Evolutionary conservation across 352 stramenopile species (phyloP), one percentile per base, ranked within the genome.

Genomic region (Globisporangium spinosum): DNA sequence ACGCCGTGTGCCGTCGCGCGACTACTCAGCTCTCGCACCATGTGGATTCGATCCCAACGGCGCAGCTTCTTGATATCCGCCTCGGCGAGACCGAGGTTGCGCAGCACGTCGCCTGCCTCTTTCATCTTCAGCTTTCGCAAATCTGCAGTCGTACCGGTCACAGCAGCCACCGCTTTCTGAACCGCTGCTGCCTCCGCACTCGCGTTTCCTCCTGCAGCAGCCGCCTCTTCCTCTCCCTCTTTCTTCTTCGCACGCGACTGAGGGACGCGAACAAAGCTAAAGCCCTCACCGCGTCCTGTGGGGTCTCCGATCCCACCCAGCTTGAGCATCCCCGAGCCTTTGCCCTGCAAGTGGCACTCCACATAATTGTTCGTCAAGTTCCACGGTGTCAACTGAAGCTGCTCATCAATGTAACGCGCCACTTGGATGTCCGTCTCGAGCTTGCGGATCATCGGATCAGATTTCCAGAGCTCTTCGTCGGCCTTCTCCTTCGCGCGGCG

Each of bases 91-190:
- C 85, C 85, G 22, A 93, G 74, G 64, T 93, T 93, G 38, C 83
- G 84, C 63, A 95, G 64, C 62, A 93, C 87, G 72, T 92, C 80
- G 49, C 85, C 87, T 29, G 84, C 80, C 57, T 93, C 85, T 63
- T 93, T 95, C 87, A 95, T 95, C 70, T 90, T 95, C 17, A 95
- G 75, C 63, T 93, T 93, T 56, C 87, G 83, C 63, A 95, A 71
- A 85, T 95, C 87, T 9, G 87, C 87, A 27, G 87, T 93, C 6
- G 87, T 95, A 57, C 87, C 87, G 6, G 87, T 95, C 9, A 95
- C 81, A 0, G 85, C 83, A 12, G 87, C 87, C 0, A 93, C 80
- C 1, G 85, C 84, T 61, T 93, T 93, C 68, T 91, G 80, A 10
- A 95, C 84, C 27, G 81, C 85, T 17, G 82, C 75, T 56, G 79